A percentile compares a stretch with the other conserved stretches of the same genome.
These are phyloP conservation scores for Debaryomyces sp. DNA, from an alignment of 1,139 yeast species.

Conservation along the genomic window DNA sequence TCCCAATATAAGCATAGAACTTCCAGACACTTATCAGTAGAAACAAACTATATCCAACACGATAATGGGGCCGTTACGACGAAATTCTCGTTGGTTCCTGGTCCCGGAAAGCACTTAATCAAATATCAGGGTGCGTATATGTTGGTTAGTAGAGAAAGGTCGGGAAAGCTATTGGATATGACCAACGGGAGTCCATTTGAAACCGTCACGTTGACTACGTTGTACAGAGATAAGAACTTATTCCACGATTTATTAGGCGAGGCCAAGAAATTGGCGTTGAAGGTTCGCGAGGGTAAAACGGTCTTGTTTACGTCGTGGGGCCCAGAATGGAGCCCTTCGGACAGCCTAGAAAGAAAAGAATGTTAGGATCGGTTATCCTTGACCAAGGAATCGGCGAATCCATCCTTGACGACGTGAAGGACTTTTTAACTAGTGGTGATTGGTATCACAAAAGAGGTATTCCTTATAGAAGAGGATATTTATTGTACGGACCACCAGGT, in stretches of 20 bases:
- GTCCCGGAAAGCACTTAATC: conserved; percentile 93
- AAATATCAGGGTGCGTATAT: conserved; percentile 86
- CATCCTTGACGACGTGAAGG: conserved; percentile 72
- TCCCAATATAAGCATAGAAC: conserved; percentile 71
- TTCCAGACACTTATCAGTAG: conserved; percentile 87
- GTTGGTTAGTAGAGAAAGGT: conserved; percentile 85
- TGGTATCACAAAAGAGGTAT: conserved; percentile 98
- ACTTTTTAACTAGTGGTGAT: conserved; percentile 74
- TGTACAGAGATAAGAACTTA: conserved; percentile 76
- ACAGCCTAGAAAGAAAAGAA: conserved; percentile 86
- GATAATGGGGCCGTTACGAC: conserved; percentile 92
- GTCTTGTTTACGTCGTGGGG: conserved; percentile 95
- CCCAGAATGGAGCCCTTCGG: conserved; percentile 99
- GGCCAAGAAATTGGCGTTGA: conserved; percentile 82
- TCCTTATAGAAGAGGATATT: conserved; percentile 94
- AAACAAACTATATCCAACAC: conserved; percentile 84
- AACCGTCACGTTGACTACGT: conserved; percentile 88
- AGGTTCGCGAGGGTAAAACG: conserved; percentile 88
- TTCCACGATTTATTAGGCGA: conserved; percentile 77
- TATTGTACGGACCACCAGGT: conserved; percentile 97
- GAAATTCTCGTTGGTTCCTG: conserved; percentile 91
- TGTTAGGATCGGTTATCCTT: conserved; percentile 81
- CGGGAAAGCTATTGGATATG: conserved; percentile 86
- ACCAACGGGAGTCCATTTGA: conserved; percentile 94
- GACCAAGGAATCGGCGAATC: conserved; percentile 72